Evolutionary conservation across 495 filamentous ascomycete species (phyloP).

Genomic region (Podospora tetraspora): DNA sequence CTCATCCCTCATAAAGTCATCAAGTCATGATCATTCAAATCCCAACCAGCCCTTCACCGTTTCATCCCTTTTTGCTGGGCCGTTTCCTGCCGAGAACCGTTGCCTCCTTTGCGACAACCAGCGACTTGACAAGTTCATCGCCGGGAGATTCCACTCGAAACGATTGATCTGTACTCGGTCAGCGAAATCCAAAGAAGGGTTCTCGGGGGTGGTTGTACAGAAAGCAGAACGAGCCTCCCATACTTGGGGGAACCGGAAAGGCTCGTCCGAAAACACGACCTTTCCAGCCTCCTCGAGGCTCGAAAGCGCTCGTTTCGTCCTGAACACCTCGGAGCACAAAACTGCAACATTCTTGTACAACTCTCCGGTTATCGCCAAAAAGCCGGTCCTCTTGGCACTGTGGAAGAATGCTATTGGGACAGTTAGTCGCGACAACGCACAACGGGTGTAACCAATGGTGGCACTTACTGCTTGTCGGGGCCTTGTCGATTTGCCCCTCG

Average conservation of each 20-base stretch:
- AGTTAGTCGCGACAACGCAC: conserved; percentile 8
- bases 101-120: background rate
- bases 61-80: background rate
- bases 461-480: background rate
- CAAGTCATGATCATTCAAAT: background rate
- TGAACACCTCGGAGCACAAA: conserved; percentile 21
- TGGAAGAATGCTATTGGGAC: conserved; percentile 3
- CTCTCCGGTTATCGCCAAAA: conserved; percentile 16
- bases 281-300: conserved; percentile 12
- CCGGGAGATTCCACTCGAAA: background rate
- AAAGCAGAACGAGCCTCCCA: conserved; percentile 18
- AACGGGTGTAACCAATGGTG: background rate
- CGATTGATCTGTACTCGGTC: background rate
- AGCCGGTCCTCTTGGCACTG: conserved; percentile 9
- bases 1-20: background rate
- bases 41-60: background rate
- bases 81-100: background rate
- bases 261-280: background rate
- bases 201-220: conserved; percentile 16
- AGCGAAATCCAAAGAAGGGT: background rate
- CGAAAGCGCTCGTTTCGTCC: conserved; percentile 14
- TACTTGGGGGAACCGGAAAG: conserved; percentile 15
- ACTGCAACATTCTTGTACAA: conserved; percentile 20
- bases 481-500: conserved; percentile 2
- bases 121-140: conserved; percentile 1